Evolutionary conservation across 345 rosid genomes (phyloP).

Genomic region (Pseudoturritis turrita): DNA sequence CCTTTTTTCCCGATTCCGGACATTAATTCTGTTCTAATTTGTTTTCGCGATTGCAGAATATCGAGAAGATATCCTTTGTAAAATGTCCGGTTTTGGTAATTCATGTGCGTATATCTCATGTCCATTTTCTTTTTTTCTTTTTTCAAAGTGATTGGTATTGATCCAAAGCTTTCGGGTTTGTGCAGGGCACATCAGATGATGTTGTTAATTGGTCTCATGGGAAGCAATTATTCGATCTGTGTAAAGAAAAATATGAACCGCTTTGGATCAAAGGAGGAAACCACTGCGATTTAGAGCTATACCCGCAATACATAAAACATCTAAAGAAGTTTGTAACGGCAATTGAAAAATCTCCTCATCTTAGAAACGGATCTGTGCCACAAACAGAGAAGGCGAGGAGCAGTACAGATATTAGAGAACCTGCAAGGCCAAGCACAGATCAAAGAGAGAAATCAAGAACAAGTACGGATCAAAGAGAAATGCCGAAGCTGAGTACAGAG

Average conservation of each 20-base stretch:
- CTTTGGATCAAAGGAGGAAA: constrained; percentile 93
- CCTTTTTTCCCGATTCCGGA: neutral
- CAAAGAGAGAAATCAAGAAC: constrained; percentile 58
- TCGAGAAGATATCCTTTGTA: constrained; percentile 76
- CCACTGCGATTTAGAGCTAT: constrained; percentile 81
- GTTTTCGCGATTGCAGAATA: constrained; percentile 51
- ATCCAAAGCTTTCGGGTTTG: neutral
- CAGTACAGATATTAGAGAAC: constrained; percentile 64
- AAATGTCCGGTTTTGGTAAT: constrained; percentile 75
- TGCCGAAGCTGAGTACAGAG: constrained; percentile 46
- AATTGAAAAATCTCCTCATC: constrained; percentile 48
- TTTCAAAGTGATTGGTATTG: neutral
- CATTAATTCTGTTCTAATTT: constrained; percentile 5
- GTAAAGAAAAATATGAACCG: constrained; percentile 89
- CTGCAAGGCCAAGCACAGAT: constrained; percentile 40
- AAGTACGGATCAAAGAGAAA: constrained; percentile 60
- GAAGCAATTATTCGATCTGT: constrained; percentile 74
- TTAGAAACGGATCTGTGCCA: constrained; percentile 32
- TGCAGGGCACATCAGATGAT: constrained; percentile 91
- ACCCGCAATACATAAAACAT: constrained; percentile 82
- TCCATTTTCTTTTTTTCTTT: neutral
- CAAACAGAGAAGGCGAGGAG: constrained; percentile 43
- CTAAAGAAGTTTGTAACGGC: constrained; percentile 81
- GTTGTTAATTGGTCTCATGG: constrained; percentile 93
- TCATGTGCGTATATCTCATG: constrained; percentile 50